Evolutionary conservation across 2,329 filamentous ascomycete genomes (phyloP).

Genomic region (Parascedosporium putredinis): DNA sequence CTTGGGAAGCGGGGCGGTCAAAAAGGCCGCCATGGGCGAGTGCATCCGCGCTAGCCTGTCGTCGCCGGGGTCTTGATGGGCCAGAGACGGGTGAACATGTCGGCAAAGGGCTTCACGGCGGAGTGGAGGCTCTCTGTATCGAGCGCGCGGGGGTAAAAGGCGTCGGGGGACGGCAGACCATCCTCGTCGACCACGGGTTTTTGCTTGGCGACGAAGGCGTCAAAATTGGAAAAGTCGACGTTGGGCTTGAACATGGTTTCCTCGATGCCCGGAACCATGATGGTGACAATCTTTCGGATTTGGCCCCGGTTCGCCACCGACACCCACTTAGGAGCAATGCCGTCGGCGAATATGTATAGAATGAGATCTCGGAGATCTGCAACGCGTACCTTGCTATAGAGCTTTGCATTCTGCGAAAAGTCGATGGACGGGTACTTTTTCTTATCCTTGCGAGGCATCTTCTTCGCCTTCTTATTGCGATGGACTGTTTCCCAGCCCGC

Average conservation of each 20-base stretch:
- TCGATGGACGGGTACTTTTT: slow-evolving; percentile 49
- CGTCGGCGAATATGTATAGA: slow-evolving; percentile 58
- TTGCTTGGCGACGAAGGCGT: slow-evolving; percentile 18
- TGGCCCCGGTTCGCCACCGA: slow-evolving; percentile 50
- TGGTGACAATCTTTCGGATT: slow-evolving; percentile 69
- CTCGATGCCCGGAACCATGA: slow-evolving; percentile 90
- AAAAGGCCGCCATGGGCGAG: slow-evolving; percentile 77
- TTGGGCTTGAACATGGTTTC: slow-evolving; percentile 66
- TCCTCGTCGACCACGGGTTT: slow-evolving; percentile 22
- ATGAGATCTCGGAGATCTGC: slow-evolving; percentile 53
- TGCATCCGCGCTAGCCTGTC: slow-evolving; percentile 70
- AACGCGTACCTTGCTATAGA: slow-evolving; percentile 52
- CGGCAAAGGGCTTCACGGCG: slow-evolving; percentile 55
- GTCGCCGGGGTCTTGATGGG: slow-evolving; percentile 83
- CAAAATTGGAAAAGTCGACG: slow-evolving; percentile 37
- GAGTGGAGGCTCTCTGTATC: slow-evolving; percentile 39
- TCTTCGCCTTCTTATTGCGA: slow-evolving; percentile 49
- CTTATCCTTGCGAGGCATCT: slow-evolving; percentile 43
- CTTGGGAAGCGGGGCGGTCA: slow-evolving; percentile 64
- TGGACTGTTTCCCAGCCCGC: slow-evolving; percentile 47
- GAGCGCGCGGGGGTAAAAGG: slow-evolving; percentile 48
- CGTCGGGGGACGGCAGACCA: slow-evolving; percentile 37
- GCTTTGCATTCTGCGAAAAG: slow-evolving; percentile 46
- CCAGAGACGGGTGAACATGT: slow-evolving; percentile 84
- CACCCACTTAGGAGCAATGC: slow-evolving; percentile 54